Percentiles rank a stretch among this genome's conserved stretches.
Evolutionary conservation across 169 alveolate genomes (phyloP).

Genomic region (Plasmodium blacklocki): DNA sequence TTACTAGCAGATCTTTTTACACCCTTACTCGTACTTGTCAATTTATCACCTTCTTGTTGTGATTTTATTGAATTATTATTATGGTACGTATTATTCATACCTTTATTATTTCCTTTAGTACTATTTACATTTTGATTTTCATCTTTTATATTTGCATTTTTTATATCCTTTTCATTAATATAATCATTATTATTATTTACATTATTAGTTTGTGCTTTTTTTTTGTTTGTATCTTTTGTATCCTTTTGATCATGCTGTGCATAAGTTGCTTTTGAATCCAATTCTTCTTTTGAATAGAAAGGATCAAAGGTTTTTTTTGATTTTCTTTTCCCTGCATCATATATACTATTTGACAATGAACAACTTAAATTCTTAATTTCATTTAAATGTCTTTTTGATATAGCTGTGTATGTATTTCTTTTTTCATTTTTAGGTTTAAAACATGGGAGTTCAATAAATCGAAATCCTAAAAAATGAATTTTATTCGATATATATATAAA

Average conservation of each 20-base stretch:
- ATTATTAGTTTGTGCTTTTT: slow-evolving; percentile 13
- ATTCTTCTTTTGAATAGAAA: slow-evolving; percentile 58
- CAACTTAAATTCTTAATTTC: slow-evolving; percentile 70
- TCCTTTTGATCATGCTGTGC: background rate
- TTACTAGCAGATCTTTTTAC: background rate
- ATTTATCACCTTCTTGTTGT: slow-evolving; percentile 10
- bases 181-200: slow-evolving; percentile 6
- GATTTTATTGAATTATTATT: background rate
- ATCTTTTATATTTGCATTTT: background rate
- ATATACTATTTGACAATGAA: slow-evolving; percentile 74
- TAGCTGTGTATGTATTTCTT: slow-evolving; percentile 46
- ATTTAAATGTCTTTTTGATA: slow-evolving; percentile 74
- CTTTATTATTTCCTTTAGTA: background rate
- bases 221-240: background rate
- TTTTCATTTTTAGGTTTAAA: slow-evolving; percentile 36
- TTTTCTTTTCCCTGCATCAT: slow-evolving; percentile 73
- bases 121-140: background rate
- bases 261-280: background rate
- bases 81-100: background rate
- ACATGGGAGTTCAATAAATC: slow-evolving; percentile 67
- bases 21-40: background rate
- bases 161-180: slow-evolving; percentile 13
- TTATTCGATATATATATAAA: slow-evolving; percentile 35
- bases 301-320: slow-evolving; percentile 40
- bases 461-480: slow-evolving; percentile 67